Evolutionary conservation across 306 rosid species (phyloP), one percentile per base, ranked within the genome.

Genomic region (Glycyrrhiza uralensis): DNA sequence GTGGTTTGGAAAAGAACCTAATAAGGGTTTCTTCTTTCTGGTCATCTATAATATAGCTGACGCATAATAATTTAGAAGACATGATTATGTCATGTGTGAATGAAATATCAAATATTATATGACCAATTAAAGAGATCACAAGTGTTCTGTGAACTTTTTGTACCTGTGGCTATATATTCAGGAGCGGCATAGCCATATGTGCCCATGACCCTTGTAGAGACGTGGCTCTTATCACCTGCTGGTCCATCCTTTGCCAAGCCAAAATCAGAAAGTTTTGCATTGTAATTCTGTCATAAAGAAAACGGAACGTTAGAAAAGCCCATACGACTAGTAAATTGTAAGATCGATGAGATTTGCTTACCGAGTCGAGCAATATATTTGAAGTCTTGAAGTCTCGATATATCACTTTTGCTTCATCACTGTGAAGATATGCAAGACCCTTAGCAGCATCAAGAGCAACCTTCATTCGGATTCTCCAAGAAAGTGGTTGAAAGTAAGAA

Each of bases 171-270:
- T 93, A 95, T 81, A 66, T 95, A 95, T 77, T 95, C 99, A 1
- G 99, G 99, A 29, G 99, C 99, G 6, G 99, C 97, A 61, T 95
- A 95, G 36, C 99, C 99, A 75, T 77, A 91, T 6, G 99, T 95
- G 59, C 99, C 99, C 99, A 95, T 95, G 33, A 95, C 89, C 83
- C 99, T 71, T 11, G 99, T 95, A 73, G 99, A 91, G 83, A 95
- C 99, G 63, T 95, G 82, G 77, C 99, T 95, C 72, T 32, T 76
- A 83, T 87, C 96, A 54, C 86, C 96, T 2, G 81, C 87, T 3
- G 99, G 99, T 51, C 96, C 99, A 38, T 91, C 99, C 84, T 89
- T 95, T 39, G 99, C 99, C 86, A 95, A 86, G 42, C 99, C 99
- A 57, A 95, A 95, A 78, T 95, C 99, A 10, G 97, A 95, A 46